Percentiles rank a stretch among this genome's conserved stretches.
phyloP scores from a whole-genome alignment of 2,329 filamentous ascomycete species.

The Ustulina deusta region DNA sequence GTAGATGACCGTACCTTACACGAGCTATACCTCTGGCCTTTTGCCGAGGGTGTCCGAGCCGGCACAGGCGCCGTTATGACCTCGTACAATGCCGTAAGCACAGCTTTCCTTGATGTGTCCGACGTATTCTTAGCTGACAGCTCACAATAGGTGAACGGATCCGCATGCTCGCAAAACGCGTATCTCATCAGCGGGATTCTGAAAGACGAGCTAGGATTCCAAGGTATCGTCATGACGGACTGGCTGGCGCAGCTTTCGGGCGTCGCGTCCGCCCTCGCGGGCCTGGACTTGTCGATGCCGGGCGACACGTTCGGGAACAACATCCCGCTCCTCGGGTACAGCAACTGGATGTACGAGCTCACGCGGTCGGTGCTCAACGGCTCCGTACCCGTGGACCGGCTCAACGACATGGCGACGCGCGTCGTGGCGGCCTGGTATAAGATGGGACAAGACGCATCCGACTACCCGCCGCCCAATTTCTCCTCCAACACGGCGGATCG shows the following conservation, averaged over 20 bases:
- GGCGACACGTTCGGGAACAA: slow-evolving; percentile 65
- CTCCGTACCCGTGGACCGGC: slow-evolving; percentile 64
- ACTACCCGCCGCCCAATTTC: slow-evolving; percentile 69
- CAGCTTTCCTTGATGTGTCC: background rate
- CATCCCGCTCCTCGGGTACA: slow-evolving; percentile 64
- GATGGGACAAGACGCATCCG: slow-evolving; percentile 66
- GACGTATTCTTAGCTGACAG: slow-evolving; percentile 11
- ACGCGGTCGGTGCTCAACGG: slow-evolving; percentile 68
- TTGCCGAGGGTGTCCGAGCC: slow-evolving; percentile 79
- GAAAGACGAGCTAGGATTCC: slow-evolving; percentile 80
- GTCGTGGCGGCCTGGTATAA: slow-evolving; percentile 71
- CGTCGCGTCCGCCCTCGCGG: slow-evolving; percentile 77
- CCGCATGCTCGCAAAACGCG: slow-evolving; percentile 75
- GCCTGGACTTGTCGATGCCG: slow-evolving; percentile 73
- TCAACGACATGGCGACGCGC: slow-evolving; percentile 69
- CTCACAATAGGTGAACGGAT: slow-evolving; percentile 70
- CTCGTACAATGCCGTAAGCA: slow-evolving; percentile 73
- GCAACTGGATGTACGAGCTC: slow-evolving; percentile 68
- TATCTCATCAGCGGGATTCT: slow-evolving; percentile 76
- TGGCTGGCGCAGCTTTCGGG: slow-evolving; percentile 83
- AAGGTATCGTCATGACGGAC: slow-evolving; percentile 77
- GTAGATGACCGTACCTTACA: slow-evolving; percentile 61
- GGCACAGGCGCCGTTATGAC: slow-evolving; percentile 88
- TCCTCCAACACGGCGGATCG: slow-evolving; percentile 68
- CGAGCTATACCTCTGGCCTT: slow-evolving; percentile 84